A percentile compares a stretch with the other conserved stretches of the same genome.
These are phyloP conservation scores for Leucaena leucocephala DNA, from an alignment of 306 rosid species.

Conservation along the genomic window DNA sequence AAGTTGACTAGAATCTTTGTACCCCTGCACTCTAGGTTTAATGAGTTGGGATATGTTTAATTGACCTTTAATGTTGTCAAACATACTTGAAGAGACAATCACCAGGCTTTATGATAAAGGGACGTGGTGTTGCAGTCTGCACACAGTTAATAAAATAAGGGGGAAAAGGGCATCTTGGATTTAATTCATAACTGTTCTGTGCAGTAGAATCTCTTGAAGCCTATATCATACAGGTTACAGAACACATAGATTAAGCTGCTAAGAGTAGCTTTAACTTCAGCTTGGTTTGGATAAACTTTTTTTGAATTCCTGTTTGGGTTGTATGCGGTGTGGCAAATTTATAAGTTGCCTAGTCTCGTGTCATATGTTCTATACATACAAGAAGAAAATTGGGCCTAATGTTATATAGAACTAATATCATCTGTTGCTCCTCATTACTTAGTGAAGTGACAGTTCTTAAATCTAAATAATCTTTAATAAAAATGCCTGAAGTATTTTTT, in stretches of 20 bases:
- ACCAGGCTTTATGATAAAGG: neutral
- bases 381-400: too few species aligned
- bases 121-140: too few species aligned
- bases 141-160: too few species aligned
- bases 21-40: neutral
- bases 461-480: neutral
- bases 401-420: too few species aligned
- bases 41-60: neutral
- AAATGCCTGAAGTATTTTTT: conserved; percentile 26
- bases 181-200: conserved; percentile 28
- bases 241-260: too few species aligned
- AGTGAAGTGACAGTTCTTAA: too few species aligned
- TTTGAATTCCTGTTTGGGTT: neutral
- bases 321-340: neutral
- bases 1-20: conserved; percentile 6
- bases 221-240: neutral
- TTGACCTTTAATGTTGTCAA: neutral
- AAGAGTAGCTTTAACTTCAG: too few species aligned
- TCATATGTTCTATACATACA: too few species aligned
- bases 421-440: too few species aligned
- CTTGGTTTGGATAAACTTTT: neutral
- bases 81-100: neutral
- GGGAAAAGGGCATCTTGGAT: conserved; percentile 5
- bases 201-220: conserved; percentile 18
- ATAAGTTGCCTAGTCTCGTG: neutral